These are phyloP conservation scores for Cytospora piceae DNA, from an alignment of 2,329 filamentous ascomycete species.

Conservation along the genomic window DNA sequence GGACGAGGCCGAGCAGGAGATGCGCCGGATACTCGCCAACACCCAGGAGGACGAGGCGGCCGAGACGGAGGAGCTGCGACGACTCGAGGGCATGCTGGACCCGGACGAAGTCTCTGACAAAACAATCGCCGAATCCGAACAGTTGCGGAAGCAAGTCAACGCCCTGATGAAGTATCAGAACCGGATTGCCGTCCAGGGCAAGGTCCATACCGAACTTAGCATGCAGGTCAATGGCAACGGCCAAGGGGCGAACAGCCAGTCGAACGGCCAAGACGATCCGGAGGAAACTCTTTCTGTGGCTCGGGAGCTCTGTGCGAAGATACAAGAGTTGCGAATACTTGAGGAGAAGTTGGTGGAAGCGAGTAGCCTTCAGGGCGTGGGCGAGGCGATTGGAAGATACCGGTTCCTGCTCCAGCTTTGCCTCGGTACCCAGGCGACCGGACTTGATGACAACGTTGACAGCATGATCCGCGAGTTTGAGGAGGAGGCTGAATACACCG, in stretches of 20 bases:
- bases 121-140: conserved; percentile 55
- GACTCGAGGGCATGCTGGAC: conserved; percentile 54
- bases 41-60: conserved; percentile 70
- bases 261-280: conserved; percentile 45
- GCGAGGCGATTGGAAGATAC: conserved; percentile 76
- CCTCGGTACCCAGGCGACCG: conserved; percentile 69
- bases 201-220: conserved; percentile 54
- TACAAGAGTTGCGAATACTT: conserved; percentile 63
- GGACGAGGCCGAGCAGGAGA: conserved; percentile 69
- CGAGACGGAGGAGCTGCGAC: conserved; percentile 57
- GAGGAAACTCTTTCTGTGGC: conserved; percentile 63
- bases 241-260: conserved; percentile 37
- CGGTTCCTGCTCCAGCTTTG: conserved; percentile 70
- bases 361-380: conserved; percentile 69
- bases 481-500: conserved; percentile 57
- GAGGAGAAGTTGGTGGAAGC: conserved; percentile 72
- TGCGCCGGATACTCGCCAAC: conserved; percentile 66
- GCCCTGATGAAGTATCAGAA: conserved; percentile 51
- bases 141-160: conserved; percentile 44
- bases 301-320: conserved; percentile 58
- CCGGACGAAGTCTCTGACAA: conserved; percentile 57
- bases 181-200: conserved; percentile 55
- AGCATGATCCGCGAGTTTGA: conserved; percentile 66
- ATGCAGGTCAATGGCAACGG: conserved; percentile 50
- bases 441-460: conserved; percentile 67